phyloP scores from a whole-genome alignment of 1,139 yeast species.

The Eremothecium sinecaudum region DNA sequence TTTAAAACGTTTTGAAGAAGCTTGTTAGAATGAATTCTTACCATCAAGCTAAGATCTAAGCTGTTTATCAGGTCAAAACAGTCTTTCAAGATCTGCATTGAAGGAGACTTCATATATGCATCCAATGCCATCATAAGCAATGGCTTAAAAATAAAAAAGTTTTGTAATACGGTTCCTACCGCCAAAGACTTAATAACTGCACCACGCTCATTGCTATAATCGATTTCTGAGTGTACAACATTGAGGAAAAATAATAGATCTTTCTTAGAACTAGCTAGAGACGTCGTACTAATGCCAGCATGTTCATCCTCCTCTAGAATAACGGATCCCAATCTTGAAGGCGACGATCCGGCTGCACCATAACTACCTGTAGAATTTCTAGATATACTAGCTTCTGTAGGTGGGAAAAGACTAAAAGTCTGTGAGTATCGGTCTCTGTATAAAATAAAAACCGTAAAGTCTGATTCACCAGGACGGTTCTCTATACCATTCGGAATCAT shows the following conservation, averaged over 20 bases:
- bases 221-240: slow-evolving; percentile 22
- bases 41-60: slow-evolving; percentile 18
- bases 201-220: slow-evolving; percentile 22
- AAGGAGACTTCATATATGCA: slow-evolving; percentile 36
- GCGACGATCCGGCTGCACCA: slow-evolving; percentile 1
- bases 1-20: slow-evolving; percentile 17
- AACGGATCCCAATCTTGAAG: slow-evolving; percentile 1
- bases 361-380: slow-evolving; percentile 1
- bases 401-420: slow-evolving; percentile 19
- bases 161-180: slow-evolving; percentile 44
- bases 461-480: slow-evolving; percentile 19
- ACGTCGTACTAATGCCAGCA: slow-evolving; percentile 1
- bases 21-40: slow-evolving; percentile 12
- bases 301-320: slow-evolving; percentile 11
- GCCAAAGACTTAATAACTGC: slow-evolving; percentile 27
- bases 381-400: slow-evolving; percentile 1
- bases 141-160: slow-evolving; percentile 36
- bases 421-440: slow-evolving; percentile 15
- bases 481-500: slow-evolving; percentile 28
- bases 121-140: slow-evolving; percentile 35
- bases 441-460: slow-evolving; percentile 22
- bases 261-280: slow-evolving; percentile 3
- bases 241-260: slow-evolving; percentile 20
- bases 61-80: slow-evolving; percentile 23
- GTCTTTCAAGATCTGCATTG: slow-evolving; percentile 14